A percentile compares a stretch with the other conserved stretches of the same genome.
phyloP scores from a whole-genome alignment of 192 early-diverging fungal species.

The Coemansia sp. region DNA sequence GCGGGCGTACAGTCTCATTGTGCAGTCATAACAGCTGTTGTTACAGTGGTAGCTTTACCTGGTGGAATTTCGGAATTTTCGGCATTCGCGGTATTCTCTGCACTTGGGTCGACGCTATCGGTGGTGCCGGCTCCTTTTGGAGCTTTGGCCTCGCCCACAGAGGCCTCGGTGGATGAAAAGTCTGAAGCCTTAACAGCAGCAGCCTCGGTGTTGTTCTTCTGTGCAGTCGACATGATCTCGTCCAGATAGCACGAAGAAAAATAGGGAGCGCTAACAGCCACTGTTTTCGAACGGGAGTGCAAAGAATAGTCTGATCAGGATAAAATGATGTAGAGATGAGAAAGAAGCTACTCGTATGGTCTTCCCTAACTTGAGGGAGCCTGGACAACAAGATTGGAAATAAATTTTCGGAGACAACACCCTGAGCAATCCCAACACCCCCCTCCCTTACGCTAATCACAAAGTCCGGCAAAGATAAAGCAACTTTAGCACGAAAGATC shows the following conservation, averaged over 20 bases:
- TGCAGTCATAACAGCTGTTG: neutral
- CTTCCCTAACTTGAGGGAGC: neutral
- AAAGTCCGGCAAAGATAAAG: neutral
- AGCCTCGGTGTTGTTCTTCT: conserved; percentile 14
- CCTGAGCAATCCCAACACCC: neutral
- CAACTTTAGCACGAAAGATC: neutral
- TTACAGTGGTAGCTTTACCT: conserved; percentile 1
- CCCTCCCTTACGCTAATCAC: neutral
- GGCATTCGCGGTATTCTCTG: neutral
- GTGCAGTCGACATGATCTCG: conserved; percentile 27
- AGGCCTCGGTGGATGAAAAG: neutral
- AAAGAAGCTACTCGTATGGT: neutral
- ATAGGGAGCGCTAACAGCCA: neutral
- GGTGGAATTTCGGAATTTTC: conserved; percentile 2
- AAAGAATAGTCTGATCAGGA: conserved; percentile 3
- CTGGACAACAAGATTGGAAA: conserved; percentile 1
- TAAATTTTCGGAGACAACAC: neutral
- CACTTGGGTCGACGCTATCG: neutral
- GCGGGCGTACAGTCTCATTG: neutral
- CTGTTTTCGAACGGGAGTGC: neutral
- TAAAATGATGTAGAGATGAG: neutral
- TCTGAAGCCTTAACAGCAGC: conserved; percentile 3
- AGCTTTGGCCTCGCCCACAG: neutral
- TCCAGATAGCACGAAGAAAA: neutral
- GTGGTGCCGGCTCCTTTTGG: neutral